These are phyloP conservation scores for Cryptococcus sp. DNA, from an alignment of 1,284 basidiomycete species.

Conservation along the genomic window DNA sequence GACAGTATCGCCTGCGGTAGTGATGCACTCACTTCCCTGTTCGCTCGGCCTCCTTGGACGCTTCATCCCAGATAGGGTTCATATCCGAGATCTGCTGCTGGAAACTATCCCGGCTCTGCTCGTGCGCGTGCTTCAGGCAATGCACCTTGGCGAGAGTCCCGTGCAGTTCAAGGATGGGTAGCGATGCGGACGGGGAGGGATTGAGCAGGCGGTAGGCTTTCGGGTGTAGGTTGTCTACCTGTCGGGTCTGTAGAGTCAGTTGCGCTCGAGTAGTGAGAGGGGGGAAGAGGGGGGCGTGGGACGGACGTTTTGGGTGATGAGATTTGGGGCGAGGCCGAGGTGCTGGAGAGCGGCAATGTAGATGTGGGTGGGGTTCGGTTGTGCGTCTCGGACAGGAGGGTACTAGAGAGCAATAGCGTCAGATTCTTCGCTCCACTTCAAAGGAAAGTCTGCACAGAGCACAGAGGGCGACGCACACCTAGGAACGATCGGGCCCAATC, in stretches of 20 bases:
- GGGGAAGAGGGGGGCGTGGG: neutral
- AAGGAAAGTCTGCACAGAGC: neutral
- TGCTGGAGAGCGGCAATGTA: constrained; percentile 77
- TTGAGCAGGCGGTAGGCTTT: constrained; percentile 56
- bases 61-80: constrained; percentile 77
- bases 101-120: constrained; percentile 63
- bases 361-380: constrained; percentile 82
- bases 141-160: constrained; percentile 80
- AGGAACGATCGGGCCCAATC: constrained; percentile 70
- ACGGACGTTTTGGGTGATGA: constrained; percentile 76
- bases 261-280: neutral
- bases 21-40: constrained; percentile 52
- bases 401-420: constrained; percentile 53
- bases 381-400: constrained; percentile 70
- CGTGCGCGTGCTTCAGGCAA: constrained; percentile 66
- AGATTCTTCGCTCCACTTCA: too few species aligned
- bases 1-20: neutral
- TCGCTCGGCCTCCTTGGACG: constrained; percentile 63
- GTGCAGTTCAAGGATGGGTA: constrained; percentile 75
- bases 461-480: constrained; percentile 33
- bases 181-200: constrained; percentile 25
- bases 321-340: constrained; percentile 58
- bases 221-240: constrained; percentile 82
- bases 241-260: constrained; percentile 1
- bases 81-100: constrained; percentile 67